These are phyloP conservation scores for Lasiosphaeris hirsuta DNA, from an alignment of 495 filamentous ascomycete species.

Conservation along the genomic window DNA sequence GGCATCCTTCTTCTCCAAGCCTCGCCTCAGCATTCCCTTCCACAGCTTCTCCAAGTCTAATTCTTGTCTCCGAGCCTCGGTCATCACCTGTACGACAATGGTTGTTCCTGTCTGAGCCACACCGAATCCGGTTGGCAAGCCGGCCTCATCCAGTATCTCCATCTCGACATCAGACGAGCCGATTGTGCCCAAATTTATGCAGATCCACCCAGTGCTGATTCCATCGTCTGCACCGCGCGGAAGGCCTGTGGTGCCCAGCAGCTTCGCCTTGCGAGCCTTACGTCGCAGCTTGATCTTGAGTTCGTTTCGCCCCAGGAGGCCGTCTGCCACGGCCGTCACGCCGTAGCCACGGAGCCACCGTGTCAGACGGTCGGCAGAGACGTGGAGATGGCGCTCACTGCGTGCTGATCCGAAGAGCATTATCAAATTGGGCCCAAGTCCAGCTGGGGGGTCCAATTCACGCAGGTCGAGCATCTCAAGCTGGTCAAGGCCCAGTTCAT, in stretches of 20 bases:
- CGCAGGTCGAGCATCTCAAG: constrained; percentile 78
- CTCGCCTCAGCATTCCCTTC: constrained; percentile 39
- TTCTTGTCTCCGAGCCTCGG: constrained; percentile 77
- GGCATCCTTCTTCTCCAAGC: constrained; percentile 13
- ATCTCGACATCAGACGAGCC: constrained; percentile 47
- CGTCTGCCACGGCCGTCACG: constrained; percentile 75
- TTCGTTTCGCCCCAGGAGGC: constrained; percentile 84
- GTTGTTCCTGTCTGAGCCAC: constrained; percentile 50
- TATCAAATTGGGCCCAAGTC: constrained; percentile 79
- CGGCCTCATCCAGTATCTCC: constrained; percentile 36
- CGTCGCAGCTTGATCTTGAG: constrained; percentile 81
- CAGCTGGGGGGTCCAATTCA: constrained; percentile 76
- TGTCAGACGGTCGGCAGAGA: constrained; percentile 83
- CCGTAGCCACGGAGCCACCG: constrained; percentile 78
- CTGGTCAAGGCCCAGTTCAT: constrained; percentile 79
- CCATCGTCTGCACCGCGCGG: constrained; percentile 65
- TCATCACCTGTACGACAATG: constrained; percentile 87
- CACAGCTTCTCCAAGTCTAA: constrained; percentile 81
- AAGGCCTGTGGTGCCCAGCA: constrained; percentile 56
- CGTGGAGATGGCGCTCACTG: constrained; percentile 88
- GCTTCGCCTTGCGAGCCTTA: constrained; percentile 71
- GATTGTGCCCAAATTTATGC: constrained; percentile 79
- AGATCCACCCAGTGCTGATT: constrained; percentile 90
- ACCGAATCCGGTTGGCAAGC: constrained; percentile 75
- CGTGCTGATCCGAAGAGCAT: constrained; percentile 94